These are phyloP conservation scores for Cyclotella atomus DNA, from an alignment of 108 stramenopile species.

Conservation along the genomic window DNA sequence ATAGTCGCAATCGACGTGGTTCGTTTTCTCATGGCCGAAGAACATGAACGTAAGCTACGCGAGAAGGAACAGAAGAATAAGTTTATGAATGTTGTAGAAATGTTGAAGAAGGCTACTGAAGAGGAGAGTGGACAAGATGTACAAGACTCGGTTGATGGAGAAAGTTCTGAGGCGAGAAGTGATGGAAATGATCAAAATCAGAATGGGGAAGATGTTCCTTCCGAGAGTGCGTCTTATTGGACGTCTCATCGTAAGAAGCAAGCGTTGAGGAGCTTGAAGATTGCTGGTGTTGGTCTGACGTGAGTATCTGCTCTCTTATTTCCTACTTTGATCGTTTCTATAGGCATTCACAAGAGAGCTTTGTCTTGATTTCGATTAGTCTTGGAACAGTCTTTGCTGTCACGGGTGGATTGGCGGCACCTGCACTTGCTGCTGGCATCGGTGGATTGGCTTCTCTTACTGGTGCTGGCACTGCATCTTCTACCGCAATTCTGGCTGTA, in stretches of 20 bases:
- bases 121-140: background rate
- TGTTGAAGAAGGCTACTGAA: conserved; percentile 23
- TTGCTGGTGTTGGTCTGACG: conserved; percentile 63
- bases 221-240: conserved; percentile 4
- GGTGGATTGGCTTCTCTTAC: conserved; percentile 57
- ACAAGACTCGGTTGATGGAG: conserved; percentile 4
- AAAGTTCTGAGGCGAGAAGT: conserved; percentile 4
- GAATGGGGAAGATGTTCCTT: background rate
- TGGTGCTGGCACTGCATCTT: conserved; percentile 55
- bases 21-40: conserved; percentile 50
- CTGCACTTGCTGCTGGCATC: conserved; percentile 66
- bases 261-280: conserved; percentile 56
- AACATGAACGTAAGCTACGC: conserved; percentile 37
- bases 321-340: background rate
- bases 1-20: conserved; percentile 51
- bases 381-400: conserved; percentile 74
- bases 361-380: background rate
- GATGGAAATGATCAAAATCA: conserved; percentile 12
- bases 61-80: conserved; percentile 33
- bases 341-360: background rate
- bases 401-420: conserved; percentile 75
- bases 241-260: conserved; percentile 39
- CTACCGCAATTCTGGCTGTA: conserved; percentile 46
- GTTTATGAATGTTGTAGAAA: conserved; percentile 25
- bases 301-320: background rate